Base-by-base conservation (phyloP, 139 green algal genomes). In the Chlorella sp. region DNA sequence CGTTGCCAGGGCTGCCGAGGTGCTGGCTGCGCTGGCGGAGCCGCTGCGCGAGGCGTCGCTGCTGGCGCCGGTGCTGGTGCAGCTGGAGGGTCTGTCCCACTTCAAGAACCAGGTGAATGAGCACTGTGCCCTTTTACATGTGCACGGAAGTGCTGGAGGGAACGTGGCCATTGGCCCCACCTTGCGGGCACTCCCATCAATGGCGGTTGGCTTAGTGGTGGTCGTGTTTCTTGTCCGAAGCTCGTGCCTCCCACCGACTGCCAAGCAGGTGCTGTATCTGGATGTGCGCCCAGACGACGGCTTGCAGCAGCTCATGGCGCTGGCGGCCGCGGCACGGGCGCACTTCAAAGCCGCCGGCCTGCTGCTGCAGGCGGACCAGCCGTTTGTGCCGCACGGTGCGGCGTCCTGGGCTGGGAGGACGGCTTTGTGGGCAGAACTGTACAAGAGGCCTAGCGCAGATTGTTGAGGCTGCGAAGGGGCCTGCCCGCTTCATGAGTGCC, bases 21-120 rank as follows among this genome's bases (percentile, higher is more conserved):
- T n/a, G 44, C 64, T 84, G 64, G 43, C 44, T 3, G 64, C 20
- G 43, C 79, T 84, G 43, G 79, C 79, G 43, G 43, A 19, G n/a
- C 64, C 43, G 62, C 64, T 84, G 43, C 43, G 30, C 2, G 32
- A 84, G 28, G 34, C 34, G 16, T 43, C 14, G 43, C 79, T 84
- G 64, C 64, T 84, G 79, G 32, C n/a, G n/a, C 79, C 79, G 0
- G 32, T 84, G 7, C 30, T 38, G 64, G 64, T 84, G 30, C 44
- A 48, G n/a, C n/a, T 84, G 20, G 79, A 65, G n/a, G 64, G 79
- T 17, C 43, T 84, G 43, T 76, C 64, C 64, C 44, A 64, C 79
- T 84, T 84, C 20, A 75, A 46, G 19, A 65, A 76, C 64, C 62
- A 76, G 64, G 79, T 84, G 76, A 0, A 48, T 16, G 14, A n/a